Conservation (phyloP, 192 early-diverging fungal species). For the Spinellus fusiger region DNA sequence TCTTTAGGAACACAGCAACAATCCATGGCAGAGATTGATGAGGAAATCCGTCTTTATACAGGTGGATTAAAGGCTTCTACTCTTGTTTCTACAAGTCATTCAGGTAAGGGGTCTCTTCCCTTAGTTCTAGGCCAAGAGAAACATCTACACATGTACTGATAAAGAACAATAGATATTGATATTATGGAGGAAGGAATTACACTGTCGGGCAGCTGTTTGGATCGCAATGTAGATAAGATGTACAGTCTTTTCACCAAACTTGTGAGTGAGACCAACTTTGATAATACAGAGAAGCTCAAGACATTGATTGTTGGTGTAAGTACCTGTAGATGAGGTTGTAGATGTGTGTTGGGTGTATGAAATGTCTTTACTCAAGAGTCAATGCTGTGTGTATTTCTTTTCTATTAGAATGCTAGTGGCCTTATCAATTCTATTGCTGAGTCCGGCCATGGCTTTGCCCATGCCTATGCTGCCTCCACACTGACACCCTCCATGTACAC, state of each 20-base stretch:
- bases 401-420: constrained; percentile 53
- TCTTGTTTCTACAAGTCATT: constrained; percentile 59
- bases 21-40: constrained; percentile 78
- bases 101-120: constrained; percentile 21
- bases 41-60: constrained; percentile 77
- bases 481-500: constrained; percentile 48
- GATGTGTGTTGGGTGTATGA: not conserved
- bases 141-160: not conserved
- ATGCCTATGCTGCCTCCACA: constrained; percentile 59
- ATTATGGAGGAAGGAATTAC: constrained; percentile 61
- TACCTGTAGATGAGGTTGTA: not conserved
- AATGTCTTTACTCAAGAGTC: no score
- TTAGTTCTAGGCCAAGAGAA: not conserved
- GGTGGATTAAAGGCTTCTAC: constrained; percentile 76
- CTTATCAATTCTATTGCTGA: constrained; percentile 77
- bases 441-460: constrained; percentile 78
- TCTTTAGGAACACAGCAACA: constrained; percentile 59
- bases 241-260: constrained; percentile 71
- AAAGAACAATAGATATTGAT: constrained; percentile 40
- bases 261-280: constrained; percentile 64
- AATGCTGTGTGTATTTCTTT: not conserved
- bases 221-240: constrained; percentile 69
- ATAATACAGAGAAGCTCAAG: constrained; percentile 61
- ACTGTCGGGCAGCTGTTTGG: constrained; percentile 59
- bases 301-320: constrained; percentile 65